Evolutionary conservation across 2,329 filamentous ascomycete species (phyloP).

Genomic region (Plenodomus tracheiphilus): DNA sequence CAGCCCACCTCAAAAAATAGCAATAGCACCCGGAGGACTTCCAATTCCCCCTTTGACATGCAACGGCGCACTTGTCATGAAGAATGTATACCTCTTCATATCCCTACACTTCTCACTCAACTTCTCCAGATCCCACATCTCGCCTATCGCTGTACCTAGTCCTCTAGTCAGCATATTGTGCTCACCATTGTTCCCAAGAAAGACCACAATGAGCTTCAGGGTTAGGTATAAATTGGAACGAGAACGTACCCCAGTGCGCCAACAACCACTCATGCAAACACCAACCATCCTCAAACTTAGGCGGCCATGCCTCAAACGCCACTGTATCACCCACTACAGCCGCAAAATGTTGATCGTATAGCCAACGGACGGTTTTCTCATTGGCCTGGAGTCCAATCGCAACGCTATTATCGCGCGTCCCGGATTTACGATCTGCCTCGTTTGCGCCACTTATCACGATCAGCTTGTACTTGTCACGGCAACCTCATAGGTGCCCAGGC

Average conservation of each 20-base stretch:
- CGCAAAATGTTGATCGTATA: conserved; percentile 42
- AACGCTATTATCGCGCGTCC: conserved; percentile 37
- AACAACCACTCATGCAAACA: conserved; percentile 41
- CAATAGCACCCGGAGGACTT: conserved; percentile 42
- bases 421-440: conserved; percentile 28
- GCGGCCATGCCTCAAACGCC: conserved; percentile 46
- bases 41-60: conserved; percentile 57
- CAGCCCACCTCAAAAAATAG: conserved; percentile 26
- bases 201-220: too few relatives aligned
- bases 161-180: too few relatives aligned
- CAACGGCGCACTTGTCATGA: conserved; percentile 63
- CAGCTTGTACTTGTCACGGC: not conserved
- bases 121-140: conserved; percentile 52
- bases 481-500: too few relatives aligned
- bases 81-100: conserved; percentile 60
- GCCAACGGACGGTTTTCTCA: conserved; percentile 40
- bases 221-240: too few relatives aligned
- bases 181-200: too few relatives aligned
- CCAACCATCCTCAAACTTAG: conserved; percentile 33
- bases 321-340: conserved; percentile 46
- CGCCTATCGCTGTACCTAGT: conserved; percentile 30
- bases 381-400: conserved; percentile 40
- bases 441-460: conserved; percentile 26
- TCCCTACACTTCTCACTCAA: conserved; percentile 59
- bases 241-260: conserved; percentile 29